A percentile compares a stretch with the other conserved stretches of the same genome.
These are phyloP conservation scores for Euphorbia tirucalli DNA, from an alignment of 345 rosid species.

Conservation along the genomic window DNA sequence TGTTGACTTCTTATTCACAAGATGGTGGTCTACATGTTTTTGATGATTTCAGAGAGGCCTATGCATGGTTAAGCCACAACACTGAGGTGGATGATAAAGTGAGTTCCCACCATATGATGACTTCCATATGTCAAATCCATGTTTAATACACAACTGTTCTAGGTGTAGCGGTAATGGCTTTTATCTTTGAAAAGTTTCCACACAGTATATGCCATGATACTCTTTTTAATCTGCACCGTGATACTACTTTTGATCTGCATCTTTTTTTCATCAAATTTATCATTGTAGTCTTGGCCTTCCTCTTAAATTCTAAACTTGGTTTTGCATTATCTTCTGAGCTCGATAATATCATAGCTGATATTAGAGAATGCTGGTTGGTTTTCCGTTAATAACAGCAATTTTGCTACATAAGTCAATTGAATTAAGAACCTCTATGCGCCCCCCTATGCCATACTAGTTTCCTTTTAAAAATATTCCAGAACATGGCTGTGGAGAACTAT, in stretches of 20 bases:
- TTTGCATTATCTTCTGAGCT: not conserved
- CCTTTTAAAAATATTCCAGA: not conserved
- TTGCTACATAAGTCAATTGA: not conserved
- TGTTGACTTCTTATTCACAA: conserved; percentile 67
- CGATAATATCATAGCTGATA: not conserved
- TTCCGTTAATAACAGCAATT: not conserved
- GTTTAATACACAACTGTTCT: not conserved
- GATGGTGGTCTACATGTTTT: conserved; percentile 86
- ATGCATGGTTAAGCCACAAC: conserved; percentile 92
- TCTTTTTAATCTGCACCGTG: not conserved
- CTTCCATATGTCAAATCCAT: not conserved
- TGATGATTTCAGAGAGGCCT: conserved; percentile 99
- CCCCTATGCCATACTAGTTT: not conserved
- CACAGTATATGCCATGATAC: not conserved
- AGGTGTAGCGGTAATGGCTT: too few species aligned
- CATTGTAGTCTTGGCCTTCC: not conserved
- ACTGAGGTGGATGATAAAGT: conserved; percentile 99
- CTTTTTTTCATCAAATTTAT: not conserved
- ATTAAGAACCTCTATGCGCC: not conserved
- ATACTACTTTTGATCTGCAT: not conserved
- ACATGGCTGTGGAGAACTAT: not conserved
- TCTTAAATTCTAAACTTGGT: not conserved
- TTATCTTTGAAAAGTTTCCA: not conserved
- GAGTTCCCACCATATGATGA: conserved; percentile 25
- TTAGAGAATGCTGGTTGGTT: not conserved